Evolutionary conservation across 1,139 yeast genomes (phyloP), one percentile per base, ranked within the genome.

Genomic region (Saccharomyces hybrid): DNA sequence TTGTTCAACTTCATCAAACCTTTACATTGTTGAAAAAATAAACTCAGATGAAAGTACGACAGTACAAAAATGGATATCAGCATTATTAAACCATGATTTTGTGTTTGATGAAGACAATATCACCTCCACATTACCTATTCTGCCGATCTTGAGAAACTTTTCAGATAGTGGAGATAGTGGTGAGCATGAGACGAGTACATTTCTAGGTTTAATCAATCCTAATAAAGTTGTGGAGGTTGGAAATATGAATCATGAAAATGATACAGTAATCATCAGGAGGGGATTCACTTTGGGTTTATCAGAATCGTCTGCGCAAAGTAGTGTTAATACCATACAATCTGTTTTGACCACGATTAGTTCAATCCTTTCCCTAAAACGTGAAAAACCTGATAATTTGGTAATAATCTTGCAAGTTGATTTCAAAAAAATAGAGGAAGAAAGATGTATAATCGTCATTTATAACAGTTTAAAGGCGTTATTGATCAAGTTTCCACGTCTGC

Each of bases 31-130:
- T 28, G 52, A 54, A 50, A 31, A 51, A 5, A 13, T 52, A 9
- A 52, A 51, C 42, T 56, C 57, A 11, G 23, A 38, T 20, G 44
- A 16, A 38, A 38, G 44, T 11, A 38, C 44, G 9, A 38, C 44
- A 16, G 20, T 38, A 38, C 44, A 38, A 57, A 63, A 68, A 57
- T 69, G 73, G 73, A 64, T 67, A 5, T 61, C 69, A 1, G 71
- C 64, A 0, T 51, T 69, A 9, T 54, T 67, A 8, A 61, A 69
- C 51, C 53, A 50, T 6, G 62, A 60, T 4, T 47, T 69, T 9
- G 38, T 48, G 7, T 65, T 68, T 48, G 55, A 60, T 49, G 61
- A 60, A 23, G 30, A 48, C 4, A 57, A 56, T 48, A 60, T 69
- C 28, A 65, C 70, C 3, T 65, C 70, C 2, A 68, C 67, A 1